Conservation (phyloP, 75 land plant species). For the Ceratopteris richardii region DNA sequence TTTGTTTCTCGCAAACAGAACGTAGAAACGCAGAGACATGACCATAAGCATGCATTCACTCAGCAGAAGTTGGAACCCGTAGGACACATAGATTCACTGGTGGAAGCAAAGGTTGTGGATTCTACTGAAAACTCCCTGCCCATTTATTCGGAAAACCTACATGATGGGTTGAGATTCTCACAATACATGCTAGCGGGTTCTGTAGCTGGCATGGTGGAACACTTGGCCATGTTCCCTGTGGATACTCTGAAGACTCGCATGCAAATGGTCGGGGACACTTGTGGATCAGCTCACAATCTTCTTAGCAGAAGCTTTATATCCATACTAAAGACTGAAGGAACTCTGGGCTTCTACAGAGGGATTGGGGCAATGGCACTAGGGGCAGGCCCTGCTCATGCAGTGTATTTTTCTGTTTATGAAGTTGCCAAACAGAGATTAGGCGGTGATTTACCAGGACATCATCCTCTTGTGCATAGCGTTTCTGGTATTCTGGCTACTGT, state of each 20-base stretch:
- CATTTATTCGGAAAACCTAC: too few species aligned
- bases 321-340: constrained; percentile 32
- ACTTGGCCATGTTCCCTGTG: constrained; percentile 72
- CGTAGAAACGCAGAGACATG: too few species aligned
- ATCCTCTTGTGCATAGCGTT: constrained; percentile 28
- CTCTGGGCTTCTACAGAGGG: constrained; percentile 44
- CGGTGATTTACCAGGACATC: constrained; percentile 11
- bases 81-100: too few species aligned
- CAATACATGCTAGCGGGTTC: constrained; percentile 76
- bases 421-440: constrained; percentile 24
- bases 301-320: constrained; percentile 18
- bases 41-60: too few species aligned
- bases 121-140: too few species aligned
- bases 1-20: too few species aligned
- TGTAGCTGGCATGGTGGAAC: constrained; percentile 56
- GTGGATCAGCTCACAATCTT: constrained; percentile 11
- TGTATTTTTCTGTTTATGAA: constrained; percentile 59
- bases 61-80: too few species aligned
- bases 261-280: constrained; percentile 24
- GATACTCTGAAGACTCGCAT: constrained; percentile 71
- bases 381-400: constrained; percentile 72
- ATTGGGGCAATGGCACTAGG: too few species aligned
- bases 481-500: constrained; percentile 56
- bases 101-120: too few species aligned
- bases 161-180: constrained; percentile 59